These are phyloP conservation scores for Gossypium rotundifolium DNA, from an alignment of 345 rosid genomes.

Conservation along the genomic window DNA sequence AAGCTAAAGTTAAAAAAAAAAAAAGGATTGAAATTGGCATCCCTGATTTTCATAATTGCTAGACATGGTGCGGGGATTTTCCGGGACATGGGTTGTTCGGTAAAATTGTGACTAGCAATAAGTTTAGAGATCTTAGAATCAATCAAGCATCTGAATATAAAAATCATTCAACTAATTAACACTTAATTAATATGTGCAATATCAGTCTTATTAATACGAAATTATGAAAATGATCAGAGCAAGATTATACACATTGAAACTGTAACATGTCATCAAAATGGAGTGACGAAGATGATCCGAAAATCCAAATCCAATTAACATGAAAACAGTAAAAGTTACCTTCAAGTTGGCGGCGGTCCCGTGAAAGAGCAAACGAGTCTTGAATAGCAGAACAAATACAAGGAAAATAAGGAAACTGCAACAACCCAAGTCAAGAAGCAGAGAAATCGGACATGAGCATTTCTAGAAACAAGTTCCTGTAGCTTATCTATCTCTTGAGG, in stretches of 20 bases:
- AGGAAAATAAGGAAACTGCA: background rate
- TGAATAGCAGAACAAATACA: background rate
- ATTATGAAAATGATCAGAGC: background rate
- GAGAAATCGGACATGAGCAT: background rate
- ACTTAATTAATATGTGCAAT: background rate
- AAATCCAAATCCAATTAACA: background rate
- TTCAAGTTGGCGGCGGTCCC: constrained; percentile 10
- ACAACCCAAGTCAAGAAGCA: constrained; percentile 1
- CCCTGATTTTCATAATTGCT: too few relatives aligned
- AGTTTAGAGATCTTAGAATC: background rate
- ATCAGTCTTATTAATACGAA: background rate
- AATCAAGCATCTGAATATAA: background rate
- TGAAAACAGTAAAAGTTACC: background rate
- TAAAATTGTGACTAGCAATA: background rate
- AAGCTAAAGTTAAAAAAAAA: background rate
- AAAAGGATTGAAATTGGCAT: too few relatives aligned
- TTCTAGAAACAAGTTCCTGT: background rate
- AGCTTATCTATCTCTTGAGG: constrained; percentile 21
- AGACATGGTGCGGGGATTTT: too few relatives aligned
- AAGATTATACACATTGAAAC: background rate
- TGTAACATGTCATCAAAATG: background rate
- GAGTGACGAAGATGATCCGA: background rate
- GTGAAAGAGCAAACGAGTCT: background rate
- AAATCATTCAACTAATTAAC: background rate
- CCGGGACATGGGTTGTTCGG: too few relatives aligned